Evolutionary conservation across 2,329 filamentous ascomycete genomes (phyloP).

Genomic region (Hymenoscyphus repandus): DNA sequence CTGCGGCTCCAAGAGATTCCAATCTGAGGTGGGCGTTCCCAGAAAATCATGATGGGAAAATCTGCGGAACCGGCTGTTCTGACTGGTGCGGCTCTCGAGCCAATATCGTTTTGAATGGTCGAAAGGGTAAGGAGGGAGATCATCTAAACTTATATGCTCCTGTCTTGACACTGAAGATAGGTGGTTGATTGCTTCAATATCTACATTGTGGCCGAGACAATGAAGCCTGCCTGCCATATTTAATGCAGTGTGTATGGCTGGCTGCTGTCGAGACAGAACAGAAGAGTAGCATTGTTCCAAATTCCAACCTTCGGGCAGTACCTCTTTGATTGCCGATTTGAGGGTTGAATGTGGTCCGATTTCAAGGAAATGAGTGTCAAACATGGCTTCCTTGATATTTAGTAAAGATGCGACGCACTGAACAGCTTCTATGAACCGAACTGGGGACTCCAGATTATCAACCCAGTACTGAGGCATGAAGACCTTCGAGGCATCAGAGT

Average conservation of each 20-base stretch:
- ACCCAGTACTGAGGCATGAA: not conserved
- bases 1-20: slow-evolving; percentile 17
- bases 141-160: slow-evolving; percentile 26
- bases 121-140: slow-evolving; percentile 48
- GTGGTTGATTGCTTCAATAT: not conserved
- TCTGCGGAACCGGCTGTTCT: slow-evolving; percentile 40
- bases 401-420: not conserved
- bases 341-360: not conserved
- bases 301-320: not conserved
- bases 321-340: not conserved
- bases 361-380: not conserved
- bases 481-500: too few species aligned
- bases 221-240: not conserved
- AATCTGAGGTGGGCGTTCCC: slow-evolving; percentile 20
- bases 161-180: not conserved
- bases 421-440: not conserved
- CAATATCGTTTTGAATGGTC: slow-evolving; percentile 46
- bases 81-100: slow-evolving; percentile 45
- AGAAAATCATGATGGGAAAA: slow-evolving; percentile 35
- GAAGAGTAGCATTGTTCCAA: not conserved
- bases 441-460: not conserved
- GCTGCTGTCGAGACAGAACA: not conserved
- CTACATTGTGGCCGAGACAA: not conserved
- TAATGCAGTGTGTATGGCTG: not conserved
- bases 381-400: not conserved